Conservation (phyloP, 768 basidiomycete species). For the Tulasnella sp. region DNA sequence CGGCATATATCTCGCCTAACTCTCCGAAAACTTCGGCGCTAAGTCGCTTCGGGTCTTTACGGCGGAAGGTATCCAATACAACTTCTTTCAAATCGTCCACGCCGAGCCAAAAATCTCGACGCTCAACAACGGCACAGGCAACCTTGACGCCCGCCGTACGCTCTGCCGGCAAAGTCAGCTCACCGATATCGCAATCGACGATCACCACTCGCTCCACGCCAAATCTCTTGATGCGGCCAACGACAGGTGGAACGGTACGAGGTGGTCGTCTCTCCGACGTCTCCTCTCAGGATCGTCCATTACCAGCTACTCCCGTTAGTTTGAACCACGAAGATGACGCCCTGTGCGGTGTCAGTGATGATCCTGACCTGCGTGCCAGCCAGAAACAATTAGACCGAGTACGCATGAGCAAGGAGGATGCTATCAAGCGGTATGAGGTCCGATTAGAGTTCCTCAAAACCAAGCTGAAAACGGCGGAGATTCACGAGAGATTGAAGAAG, state of each 20-base stretch:
- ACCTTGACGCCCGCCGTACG: too few species aligned
- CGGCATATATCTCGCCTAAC: not conserved
- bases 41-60: conserved; percentile 4
- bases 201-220: not conserved
- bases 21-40: not conserved
- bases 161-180: too few species aligned
- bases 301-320: not conserved
- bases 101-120: not conserved
- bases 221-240: not conserved
- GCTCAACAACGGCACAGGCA: not conserved
- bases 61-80: conserved; percentile 7
- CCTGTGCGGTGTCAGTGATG: not conserved
- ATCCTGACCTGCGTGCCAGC: not conserved
- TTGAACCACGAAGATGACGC: not conserved
- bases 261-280: not conserved
- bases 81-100: not conserved
- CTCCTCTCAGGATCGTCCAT: not conserved
- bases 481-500: conserved; percentile 59
- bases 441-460: conserved; percentile 73
- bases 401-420: conserved; percentile 56
- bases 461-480: conserved; percentile 70
- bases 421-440: conserved; percentile 58
- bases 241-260: not conserved
- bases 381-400: conserved; percentile 39
- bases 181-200: not conserved